These are phyloP conservation scores for Backusella liffmaniae DNA, from an alignment of 192 early-diverging fungal species.

Conservation along the genomic window DNA sequence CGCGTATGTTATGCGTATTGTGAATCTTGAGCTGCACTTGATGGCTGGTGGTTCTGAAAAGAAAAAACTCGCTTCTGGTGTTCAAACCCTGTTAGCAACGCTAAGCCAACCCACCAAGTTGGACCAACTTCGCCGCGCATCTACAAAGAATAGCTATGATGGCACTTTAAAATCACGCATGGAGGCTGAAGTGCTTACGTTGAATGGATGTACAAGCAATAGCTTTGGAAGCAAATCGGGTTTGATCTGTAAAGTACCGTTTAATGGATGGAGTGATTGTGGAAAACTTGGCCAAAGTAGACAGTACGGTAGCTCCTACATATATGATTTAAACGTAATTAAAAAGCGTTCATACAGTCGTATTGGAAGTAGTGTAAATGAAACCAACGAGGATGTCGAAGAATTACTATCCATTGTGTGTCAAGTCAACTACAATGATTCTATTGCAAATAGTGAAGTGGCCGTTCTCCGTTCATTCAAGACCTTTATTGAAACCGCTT, in stretches of 20 bases:
- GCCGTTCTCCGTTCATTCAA: slow-evolving; percentile 35
- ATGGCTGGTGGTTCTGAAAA: slow-evolving; percentile 2
- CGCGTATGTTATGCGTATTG: slow-evolving; percentile 22
- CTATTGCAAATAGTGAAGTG: slow-evolving; percentile 29
- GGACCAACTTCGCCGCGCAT: not conserved
- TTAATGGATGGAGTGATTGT: slow-evolving; percentile 20
- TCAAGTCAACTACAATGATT: slow-evolving; percentile 29
- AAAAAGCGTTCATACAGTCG: slow-evolving; percentile 1
- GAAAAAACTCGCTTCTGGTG: slow-evolving; percentile 21
- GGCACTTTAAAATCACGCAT: not conserved
- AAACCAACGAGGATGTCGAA: not conserved
- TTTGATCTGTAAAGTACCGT: not conserved
- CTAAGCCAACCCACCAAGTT: slow-evolving; percentile 22
- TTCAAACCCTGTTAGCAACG: slow-evolving; percentile 23
- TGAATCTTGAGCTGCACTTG: slow-evolving; percentile 27
- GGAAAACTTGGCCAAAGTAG: slow-evolving; percentile 25
- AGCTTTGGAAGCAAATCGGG: not conserved
- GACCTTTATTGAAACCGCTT: slow-evolving; percentile 29
- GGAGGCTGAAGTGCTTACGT: not conserved
- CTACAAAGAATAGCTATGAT: slow-evolving; percentile 7
- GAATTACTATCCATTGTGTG: slow-evolving; percentile 7
- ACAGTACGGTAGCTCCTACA: slow-evolving; percentile 35
- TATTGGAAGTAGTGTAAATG: not conserved
- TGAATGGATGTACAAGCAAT: not conserved
- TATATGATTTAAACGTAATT: slow-evolving; percentile 31